Base-by-base conservation (phyloP, 148 eudicot species). In the Rhododendron vialii region DNA sequence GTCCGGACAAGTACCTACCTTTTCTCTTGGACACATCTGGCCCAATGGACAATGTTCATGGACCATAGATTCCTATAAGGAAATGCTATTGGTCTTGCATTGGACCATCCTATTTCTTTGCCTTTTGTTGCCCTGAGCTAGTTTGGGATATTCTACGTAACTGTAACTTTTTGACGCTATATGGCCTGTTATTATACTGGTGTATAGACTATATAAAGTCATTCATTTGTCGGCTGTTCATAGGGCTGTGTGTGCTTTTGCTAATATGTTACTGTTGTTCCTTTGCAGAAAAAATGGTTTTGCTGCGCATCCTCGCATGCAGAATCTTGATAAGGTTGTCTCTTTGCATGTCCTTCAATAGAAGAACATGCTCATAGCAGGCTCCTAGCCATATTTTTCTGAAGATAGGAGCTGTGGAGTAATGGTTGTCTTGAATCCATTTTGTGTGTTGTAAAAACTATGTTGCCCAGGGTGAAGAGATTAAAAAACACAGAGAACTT, bases 201-300 rank as follows among this genome's bases (percentile, higher is more conserved):
- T 57, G 17, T 2, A 22, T 8, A 28, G 24, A 5, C 84, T 61
- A 36, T 82, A 38, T 82, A 30, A 79, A 82, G 41, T 61, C 22
- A 82, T 81, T 33, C 18, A 26, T 80, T 51, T 51, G 2, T 36
- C 9, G 6, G 84, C 15, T 51, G 5, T 63, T 67, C 30, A 9
- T 36, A 7, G 79, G 78, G 20, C 24, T 9, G 3, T 36, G 24
- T 75, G 22, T 75, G 9, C 79, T 75, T 45, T 83, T 47, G 15
- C 57, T 48, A 8, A 43, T n/a, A n/a, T 26, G 20, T 0, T 22
- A n/a, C 28, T 3, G 65, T 20, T 78, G 10, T 20, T 82, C 69
- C 67, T 73, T 57, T 90, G 95, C 95, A 95, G 98, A 95, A 94
- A 87, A 94, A 92, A 87, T 95, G 98, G 98, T 83, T 92, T 78